Base-by-base conservation (phyloP, 768 basidiomycete species). In the Lyophyllum semitale region DNA sequence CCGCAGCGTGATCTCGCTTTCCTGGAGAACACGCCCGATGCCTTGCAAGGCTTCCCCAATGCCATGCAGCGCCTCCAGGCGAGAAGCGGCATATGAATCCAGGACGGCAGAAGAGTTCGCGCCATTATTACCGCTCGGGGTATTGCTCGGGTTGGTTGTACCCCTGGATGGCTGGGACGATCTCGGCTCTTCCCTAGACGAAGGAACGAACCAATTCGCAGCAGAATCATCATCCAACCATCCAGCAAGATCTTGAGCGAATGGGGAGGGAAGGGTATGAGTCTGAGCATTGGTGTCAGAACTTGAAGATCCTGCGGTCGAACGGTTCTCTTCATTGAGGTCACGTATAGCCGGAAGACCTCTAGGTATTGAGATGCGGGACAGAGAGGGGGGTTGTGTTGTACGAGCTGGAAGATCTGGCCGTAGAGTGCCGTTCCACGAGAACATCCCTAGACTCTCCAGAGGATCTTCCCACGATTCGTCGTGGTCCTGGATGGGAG, bases 31-130 rank as follows among this genome's bases (percentile, higher is more conserved):
- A 22, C 57, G 55, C 1, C 55, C 59, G 8, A 60, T 50, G 0
- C 59, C 59, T 43, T 60, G 52, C 13, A 60, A 41, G 13, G 59
- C 55, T 1, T 55, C 46, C 17, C 55, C 55, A 1, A 60, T 46
- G 3, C 55, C 55, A 27, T 57, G 59, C 1, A 54, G 12, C 15
- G 54, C 48, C 27, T 55, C 53, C 23, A 59, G 25, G 13, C 54
- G 46, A 23, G 53, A 55, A 0, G 54, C 50, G 17, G 58, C 40
- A 18, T 48, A 55, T 2, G 53, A 52, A 23, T 55, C 54, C 4
- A 55, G 26, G 42, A 55, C 29, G 13, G 53, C 8, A 3, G 46
- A 33, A n/a, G 23, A 27, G 15, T 7, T 35, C 7, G 46, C 12
- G 1, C 29, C 29, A 20, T 51, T 51, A 17, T 29, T 27, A 8